Evolutionary conservation across 129 eudicot species (phyloP).

Genomic region (Heracleum sosnowskyi): DNA sequence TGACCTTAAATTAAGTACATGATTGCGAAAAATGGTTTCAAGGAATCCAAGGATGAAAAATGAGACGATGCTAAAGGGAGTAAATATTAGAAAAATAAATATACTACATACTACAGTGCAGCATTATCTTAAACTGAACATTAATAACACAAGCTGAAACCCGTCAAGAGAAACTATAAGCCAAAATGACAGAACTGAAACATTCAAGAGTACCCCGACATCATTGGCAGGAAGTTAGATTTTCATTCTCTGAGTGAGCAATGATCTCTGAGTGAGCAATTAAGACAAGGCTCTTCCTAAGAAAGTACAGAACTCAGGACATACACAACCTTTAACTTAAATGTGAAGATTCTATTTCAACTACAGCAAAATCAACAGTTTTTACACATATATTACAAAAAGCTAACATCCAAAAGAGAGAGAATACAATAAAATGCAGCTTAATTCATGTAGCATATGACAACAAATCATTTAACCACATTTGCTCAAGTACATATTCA

Average conservation of each 20-base stretch:
- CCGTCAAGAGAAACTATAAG: background rate
- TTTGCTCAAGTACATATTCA: background rate
- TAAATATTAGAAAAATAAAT: background rate
- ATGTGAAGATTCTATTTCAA: background rate
- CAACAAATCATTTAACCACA: background rate
- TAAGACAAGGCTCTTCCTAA: background rate
- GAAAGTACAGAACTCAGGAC: background rate
- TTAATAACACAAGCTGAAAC: background rate
- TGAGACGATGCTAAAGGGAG: background rate
- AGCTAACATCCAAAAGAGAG: background rate
- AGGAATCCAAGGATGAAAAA: background rate
- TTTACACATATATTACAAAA: background rate
- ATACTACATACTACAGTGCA: background rate
- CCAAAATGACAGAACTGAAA: background rate
- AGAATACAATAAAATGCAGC: background rate
- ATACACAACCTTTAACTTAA: background rate
- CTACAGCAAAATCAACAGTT: background rate
- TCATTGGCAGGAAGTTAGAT: background rate
- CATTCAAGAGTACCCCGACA: background rate
- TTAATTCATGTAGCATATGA: background rate
- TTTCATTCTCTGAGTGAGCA: background rate
- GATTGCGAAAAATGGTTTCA: background rate
- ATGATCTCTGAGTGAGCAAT: background rate
- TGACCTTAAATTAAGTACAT: background rate
- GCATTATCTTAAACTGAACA: background rate